These are phyloP conservation scores for Pyricularia sp. DNA, from an alignment of 2,329 filamentous ascomycete species.

Conservation along the genomic window DNA sequence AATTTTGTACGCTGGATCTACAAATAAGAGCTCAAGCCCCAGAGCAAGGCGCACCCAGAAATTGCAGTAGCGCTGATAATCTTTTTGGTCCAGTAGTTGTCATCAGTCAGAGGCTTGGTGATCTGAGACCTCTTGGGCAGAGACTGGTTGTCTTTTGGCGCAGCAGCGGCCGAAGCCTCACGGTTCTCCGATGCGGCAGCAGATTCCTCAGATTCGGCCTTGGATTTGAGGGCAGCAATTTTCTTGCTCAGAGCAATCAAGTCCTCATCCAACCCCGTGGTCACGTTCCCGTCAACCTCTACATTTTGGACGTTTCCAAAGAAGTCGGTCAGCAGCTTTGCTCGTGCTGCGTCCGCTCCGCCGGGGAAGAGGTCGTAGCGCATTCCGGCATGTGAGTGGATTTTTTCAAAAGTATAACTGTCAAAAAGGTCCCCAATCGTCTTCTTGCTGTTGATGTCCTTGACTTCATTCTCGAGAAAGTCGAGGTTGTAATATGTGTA, in stretches of 20 bases:
- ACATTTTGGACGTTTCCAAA: slow-evolving; percentile 98
- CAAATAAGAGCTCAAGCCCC: slow-evolving; percentile 47
- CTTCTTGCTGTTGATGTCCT: slow-evolving; percentile 76
- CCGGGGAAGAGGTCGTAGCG: slow-evolving; percentile 92
- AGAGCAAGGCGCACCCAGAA: slow-evolving; percentile 50
- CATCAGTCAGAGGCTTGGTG: slow-evolving; percentile 54
- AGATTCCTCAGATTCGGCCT: slow-evolving; percentile 34
- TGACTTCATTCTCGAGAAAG: slow-evolving; percentile 85
- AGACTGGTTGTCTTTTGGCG: slow-evolving; percentile 9
- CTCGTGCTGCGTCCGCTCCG: slow-evolving; percentile 66
- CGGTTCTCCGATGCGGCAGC: slow-evolving; percentile 15
- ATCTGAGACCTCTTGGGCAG: slow-evolving; percentile 30
- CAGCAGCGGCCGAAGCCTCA: slow-evolving; percentile 10
- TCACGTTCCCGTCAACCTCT: slow-evolving; percentile 59
- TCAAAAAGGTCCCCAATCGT: slow-evolving; percentile 92
- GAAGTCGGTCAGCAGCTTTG: slow-evolving; percentile 86
- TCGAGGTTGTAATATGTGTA: slow-evolving; percentile 99
- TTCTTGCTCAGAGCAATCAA: slow-evolving; percentile 65
- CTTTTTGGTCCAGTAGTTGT: slow-evolving; percentile 60
- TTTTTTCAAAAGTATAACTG: slow-evolving; percentile 89
- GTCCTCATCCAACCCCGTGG: slow-evolving; percentile 52
- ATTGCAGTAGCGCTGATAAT: slow-evolving; percentile 51
- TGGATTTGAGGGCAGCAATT: slow-evolving; percentile 43
- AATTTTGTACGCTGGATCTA: slow-evolving; percentile 15
- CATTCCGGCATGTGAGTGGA: slow-evolving; percentile 85